Evolutionary conservation across 2,329 filamentous ascomycete species (phyloP), one percentile per base, ranked within the genome.

Genomic region (Alternaria viburni): DNA sequence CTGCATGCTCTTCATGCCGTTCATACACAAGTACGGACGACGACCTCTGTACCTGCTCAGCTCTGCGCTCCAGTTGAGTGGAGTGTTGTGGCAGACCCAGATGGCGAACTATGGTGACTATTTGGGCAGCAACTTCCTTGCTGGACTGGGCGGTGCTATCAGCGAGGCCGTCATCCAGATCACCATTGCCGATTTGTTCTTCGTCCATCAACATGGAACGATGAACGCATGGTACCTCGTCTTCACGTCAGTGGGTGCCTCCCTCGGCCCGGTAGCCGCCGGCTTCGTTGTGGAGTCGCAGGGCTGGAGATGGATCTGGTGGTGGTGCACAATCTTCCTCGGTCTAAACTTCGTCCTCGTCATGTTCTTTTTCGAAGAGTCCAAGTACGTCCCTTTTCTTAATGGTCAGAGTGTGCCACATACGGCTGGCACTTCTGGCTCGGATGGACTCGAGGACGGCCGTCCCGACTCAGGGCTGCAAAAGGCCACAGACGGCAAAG

Each of bases 281-380:
- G 82, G 82, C 17, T 83, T 80, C 65, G 73, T 83, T n/a, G 79
- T 80, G 0, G 68, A 73, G 0, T 70, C 72, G 2, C 79, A 83
- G 66, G 84, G 83, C 0, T 87, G 85, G 85, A 75, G 84, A 12
- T 86, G 79, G 79, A 84, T 83, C 80, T 86, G 80, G 79, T 85
- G 83, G 83, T 85, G 78, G 78, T 80, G 72, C 47, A 74, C 74
- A 17, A 82, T 84, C 52, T 72, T 84, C 30, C 74, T 84, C 23
- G 78, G 78, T 3, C 59, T 74, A 9, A 73, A 76, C 6, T 58
- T 85, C 0, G 4, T 84, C 4, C 61, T 80, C 11, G 79, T 85
- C 44, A 9, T 83, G 2, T 84, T 86, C 55, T 64, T 77, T 12
- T 86, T 82, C 57, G 82, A 86, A 46, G 84, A 73, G 58, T 61